Conservation (phyloP, 306 rosid genomes). For the Fragaria vesca region DNA sequence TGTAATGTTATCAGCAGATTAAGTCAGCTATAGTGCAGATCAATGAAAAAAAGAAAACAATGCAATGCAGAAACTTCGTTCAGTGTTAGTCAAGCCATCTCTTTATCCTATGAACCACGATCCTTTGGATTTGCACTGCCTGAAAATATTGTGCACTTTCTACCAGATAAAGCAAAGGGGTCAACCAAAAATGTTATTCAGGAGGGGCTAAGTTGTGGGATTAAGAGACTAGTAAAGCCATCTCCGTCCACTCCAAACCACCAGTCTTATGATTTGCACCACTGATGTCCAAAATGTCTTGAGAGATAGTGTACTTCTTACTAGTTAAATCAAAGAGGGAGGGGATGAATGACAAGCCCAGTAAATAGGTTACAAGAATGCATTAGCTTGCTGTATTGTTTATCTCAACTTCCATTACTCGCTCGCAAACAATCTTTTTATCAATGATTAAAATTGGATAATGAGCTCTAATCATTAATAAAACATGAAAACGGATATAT, state of each 20-base stretch:
- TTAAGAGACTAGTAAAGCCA: background rate
- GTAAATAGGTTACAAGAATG: background rate
- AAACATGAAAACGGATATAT: no score
- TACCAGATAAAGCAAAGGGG: background rate
- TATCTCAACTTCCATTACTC: background rate
- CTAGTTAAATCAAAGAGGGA: background rate
- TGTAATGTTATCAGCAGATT: constrained; percentile 38
- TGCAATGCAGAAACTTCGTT: background rate
- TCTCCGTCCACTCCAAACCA: background rate
- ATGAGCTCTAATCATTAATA: no score
- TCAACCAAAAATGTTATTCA: background rate
- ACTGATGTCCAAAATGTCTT: background rate
- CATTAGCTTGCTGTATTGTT: background rate
- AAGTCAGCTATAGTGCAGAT: constrained; percentile 21
- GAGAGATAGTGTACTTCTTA: background rate
- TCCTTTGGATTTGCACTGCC: background rate
- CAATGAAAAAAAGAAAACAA: background rate
- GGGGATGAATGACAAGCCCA: background rate
- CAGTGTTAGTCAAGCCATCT: background rate
- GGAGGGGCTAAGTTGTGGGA: background rate
- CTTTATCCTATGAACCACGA: background rate
- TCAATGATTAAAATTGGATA: no score
- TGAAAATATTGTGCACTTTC: background rate
- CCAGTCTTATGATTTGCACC: background rate
- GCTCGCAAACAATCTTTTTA: background rate